phyloP scores from a whole-genome alignment of 192 early-diverging fungal genomes.

The Podila verticillata region DNA sequence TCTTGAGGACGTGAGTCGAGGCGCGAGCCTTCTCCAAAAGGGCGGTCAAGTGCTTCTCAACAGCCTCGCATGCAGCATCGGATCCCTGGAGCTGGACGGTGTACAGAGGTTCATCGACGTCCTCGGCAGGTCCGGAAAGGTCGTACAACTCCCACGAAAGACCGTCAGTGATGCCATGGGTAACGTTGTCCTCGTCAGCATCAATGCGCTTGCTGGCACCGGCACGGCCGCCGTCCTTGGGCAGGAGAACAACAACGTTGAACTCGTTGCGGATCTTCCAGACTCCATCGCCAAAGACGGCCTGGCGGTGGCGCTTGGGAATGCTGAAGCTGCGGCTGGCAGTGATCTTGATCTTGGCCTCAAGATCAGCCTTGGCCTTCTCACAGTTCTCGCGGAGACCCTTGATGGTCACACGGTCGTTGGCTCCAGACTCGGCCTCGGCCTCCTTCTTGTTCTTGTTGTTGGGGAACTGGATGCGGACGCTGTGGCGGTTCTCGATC shows the following conservation, averaged over 20 bases:
- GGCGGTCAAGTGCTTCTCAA: constrained; percentile 27
- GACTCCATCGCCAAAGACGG: constrained; percentile 62
- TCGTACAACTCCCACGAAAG: constrained; percentile 47
- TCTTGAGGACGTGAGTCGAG: constrained; percentile 39
- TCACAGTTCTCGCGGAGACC: constrained; percentile 41
- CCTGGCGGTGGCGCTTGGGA: constrained; percentile 60
- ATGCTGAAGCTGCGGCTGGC: constrained; percentile 62
- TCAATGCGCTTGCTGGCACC: constrained; percentile 53
- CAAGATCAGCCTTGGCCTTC: constrained; percentile 52
- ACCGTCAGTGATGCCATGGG: constrained; percentile 40
- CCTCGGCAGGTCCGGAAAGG: constrained; percentile 17
- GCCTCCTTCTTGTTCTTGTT: constrained; percentile 63
- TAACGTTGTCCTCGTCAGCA: constrained; percentile 48
- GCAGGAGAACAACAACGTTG: constrained; percentile 65
- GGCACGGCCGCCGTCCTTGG: constrained; percentile 15
- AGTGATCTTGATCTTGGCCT: constrained; percentile 62
- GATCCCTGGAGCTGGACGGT: constrained; percentile 48
- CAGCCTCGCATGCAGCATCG: constrained; percentile 36
- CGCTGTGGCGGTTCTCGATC: constrained; percentile 72
- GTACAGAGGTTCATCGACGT: constrained; percentile 21
- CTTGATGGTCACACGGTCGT: constrained; percentile 46
- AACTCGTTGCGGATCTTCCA: constrained; percentile 70
- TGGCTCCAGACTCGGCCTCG: constrained; percentile 45
- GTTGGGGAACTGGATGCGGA: constrained; percentile 73
- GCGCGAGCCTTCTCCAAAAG: constrained; percentile 41